Evolutionary conservation across 2,329 filamentous ascomycete species (phyloP).

Genomic region (Aspergillus felis): DNA sequence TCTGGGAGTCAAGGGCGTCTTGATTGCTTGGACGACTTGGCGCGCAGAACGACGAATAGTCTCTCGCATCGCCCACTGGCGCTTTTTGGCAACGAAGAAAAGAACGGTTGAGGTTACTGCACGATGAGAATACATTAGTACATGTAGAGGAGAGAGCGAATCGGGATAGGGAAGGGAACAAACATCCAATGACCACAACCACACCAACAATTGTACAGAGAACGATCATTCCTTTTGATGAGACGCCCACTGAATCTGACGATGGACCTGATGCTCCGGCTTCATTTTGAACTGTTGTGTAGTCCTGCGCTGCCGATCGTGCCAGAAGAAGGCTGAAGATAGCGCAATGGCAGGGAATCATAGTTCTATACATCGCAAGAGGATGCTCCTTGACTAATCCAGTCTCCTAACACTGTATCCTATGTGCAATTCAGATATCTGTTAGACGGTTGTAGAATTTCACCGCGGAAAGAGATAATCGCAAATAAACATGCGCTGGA

Average conservation of each 20-base stretch:
- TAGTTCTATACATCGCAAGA: conserved; percentile 3
- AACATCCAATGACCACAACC: conserved; percentile 18
- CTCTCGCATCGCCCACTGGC: conserved; percentile 18
- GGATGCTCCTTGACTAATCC: neutral
- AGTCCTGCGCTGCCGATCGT: conserved; percentile 10
- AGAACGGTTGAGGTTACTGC: conserved; percentile 16
- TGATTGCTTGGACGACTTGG: conserved; percentile 12
- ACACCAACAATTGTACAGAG: conserved; percentile 17
- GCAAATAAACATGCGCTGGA: neutral
- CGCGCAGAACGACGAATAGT: conserved; percentile 12
- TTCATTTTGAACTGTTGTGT: conserved; percentile 10
- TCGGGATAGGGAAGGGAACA: neutral
- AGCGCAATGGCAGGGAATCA: neutral
- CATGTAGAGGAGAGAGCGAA: neutral
- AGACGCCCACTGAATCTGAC: conserved; percentile 7
- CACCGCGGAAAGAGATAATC: neutral
- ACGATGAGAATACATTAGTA: neutral
- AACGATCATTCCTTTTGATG: conserved; percentile 17
- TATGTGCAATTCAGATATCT: neutral
- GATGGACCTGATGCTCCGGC: conserved; percentile 9
- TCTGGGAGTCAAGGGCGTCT: conserved; percentile 13
- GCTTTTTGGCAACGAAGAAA: conserved; percentile 17
- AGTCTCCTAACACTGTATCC: neutral
- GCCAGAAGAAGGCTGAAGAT: conserved; percentile 4
- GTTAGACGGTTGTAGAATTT: neutral